Conservation (phyloP, 352 stramenopile genomes). For the Saprolegnia diclina region DNA sequence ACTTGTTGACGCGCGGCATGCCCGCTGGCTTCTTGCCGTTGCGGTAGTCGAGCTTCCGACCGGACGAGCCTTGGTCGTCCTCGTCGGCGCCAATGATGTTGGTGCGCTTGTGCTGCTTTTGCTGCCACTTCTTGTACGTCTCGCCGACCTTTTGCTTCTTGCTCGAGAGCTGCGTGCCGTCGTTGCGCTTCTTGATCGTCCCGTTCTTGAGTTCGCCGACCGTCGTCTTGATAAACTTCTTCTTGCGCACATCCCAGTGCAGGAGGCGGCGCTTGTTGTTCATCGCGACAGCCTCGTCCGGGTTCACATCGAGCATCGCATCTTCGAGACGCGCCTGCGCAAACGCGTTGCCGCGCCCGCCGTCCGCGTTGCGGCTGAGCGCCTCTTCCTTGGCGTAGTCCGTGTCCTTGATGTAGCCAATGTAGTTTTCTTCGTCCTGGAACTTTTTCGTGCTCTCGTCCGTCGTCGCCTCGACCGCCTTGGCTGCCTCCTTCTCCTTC, state of each 20-base stretch:
- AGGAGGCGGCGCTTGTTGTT: constrained; percentile 97
- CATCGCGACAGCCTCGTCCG: constrained; percentile 96
- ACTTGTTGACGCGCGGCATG: constrained; percentile 59
- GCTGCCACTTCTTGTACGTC: constrained; percentile 93
- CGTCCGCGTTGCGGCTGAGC: constrained; percentile 60
- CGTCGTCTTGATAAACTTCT: constrained; percentile 93
- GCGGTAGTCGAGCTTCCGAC: constrained; percentile 68
- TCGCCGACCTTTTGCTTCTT: constrained; percentile 88
- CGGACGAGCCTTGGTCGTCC: constrained; percentile 34
- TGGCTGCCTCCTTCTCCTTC: constrained; percentile 24
- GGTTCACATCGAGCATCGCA: constrained; percentile 96
- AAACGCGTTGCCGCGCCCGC: constrained; percentile 73
- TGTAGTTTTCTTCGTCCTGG: constrained; percentile 83
- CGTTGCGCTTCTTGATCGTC: constrained; percentile 78
- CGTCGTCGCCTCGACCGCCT: background rate
- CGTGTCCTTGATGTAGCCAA: constrained; percentile 73
- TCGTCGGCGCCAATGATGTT: constrained; percentile 65
- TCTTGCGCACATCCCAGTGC: constrained; percentile 98
- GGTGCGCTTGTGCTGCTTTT: constrained; percentile 83
- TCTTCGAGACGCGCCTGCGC: constrained; percentile 89
- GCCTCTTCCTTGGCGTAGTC: constrained; percentile 74
- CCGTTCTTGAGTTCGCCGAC: constrained; percentile 85
- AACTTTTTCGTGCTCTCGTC: constrained; percentile 44
- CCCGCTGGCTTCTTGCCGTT: constrained; percentile 63
- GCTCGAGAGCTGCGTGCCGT: constrained; percentile 61